These are phyloP conservation scores for Talaromyces trachyspermus DNA, from an alignment of 495 filamentous ascomycete genomes.

Conservation along the genomic window DNA sequence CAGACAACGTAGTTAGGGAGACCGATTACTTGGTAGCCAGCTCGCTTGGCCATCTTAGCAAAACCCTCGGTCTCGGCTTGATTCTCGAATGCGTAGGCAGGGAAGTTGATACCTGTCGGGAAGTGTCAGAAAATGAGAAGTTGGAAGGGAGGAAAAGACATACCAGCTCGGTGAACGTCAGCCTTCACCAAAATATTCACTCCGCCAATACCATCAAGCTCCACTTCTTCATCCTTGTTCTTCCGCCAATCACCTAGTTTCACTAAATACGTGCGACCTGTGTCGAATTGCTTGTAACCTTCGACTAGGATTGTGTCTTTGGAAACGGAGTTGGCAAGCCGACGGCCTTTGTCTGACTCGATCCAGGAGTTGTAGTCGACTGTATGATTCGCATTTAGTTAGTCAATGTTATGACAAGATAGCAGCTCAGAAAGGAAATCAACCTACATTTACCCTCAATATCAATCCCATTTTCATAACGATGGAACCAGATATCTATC, in stretches of 20 bases:
- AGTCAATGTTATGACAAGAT: slow-evolving; percentile 1
- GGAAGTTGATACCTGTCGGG: slow-evolving; percentile 84
- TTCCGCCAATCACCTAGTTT: slow-evolving; percentile 84
- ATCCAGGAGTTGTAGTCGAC: slow-evolving; percentile 99
- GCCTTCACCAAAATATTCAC: slow-evolving; percentile 97
- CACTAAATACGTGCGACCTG: slow-evolving; percentile 79
- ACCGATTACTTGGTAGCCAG: slow-evolving; percentile 85
- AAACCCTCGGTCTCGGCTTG: slow-evolving; percentile 99
- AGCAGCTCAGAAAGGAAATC: background rate
- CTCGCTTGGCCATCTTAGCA: slow-evolving; percentile 96
- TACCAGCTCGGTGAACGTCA: slow-evolving; percentile 91
- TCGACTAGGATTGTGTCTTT: slow-evolving; percentile 81
- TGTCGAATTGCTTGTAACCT: slow-evolving; percentile 90
- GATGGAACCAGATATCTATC: slow-evolving; percentile 95
- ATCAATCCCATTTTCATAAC: slow-evolving; percentile 72
- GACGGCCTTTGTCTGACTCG: slow-evolving; percentile 77
- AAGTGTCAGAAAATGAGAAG: slow-evolving; percentile 7
- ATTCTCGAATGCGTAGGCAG: slow-evolving; percentile 94
- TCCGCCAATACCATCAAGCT: slow-evolving; percentile 91
- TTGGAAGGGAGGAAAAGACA: slow-evolving; percentile 9
- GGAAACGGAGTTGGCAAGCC: slow-evolving; percentile 60
- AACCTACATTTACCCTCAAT: slow-evolving; percentile 89
- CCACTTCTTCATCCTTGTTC: slow-evolving; percentile 83
- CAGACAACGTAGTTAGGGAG: slow-evolving; percentile 97
- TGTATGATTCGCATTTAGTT: slow-evolving; percentile 29